Base-by-base conservation (phyloP, 1,284 basidiomycete species). In the Pascua sp. region DNA sequence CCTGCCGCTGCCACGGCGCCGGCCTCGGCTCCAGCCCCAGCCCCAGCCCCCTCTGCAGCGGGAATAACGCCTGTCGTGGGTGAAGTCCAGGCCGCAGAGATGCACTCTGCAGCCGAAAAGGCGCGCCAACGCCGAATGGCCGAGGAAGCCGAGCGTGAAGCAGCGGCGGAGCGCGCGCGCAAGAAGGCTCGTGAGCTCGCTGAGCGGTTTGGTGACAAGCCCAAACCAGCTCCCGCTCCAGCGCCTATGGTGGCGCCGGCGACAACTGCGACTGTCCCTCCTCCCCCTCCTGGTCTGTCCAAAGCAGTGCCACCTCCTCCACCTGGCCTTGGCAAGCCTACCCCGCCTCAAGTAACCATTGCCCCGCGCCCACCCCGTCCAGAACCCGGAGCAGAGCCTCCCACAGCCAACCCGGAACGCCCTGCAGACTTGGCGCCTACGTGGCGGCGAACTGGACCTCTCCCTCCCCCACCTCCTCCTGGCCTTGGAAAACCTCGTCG, bases 41-140 rank as follows among this genome's bases (percentile, higher is more conserved):
- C 24, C 24, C 24, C 24, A 32, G 24, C 24, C 7, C 24, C 24
- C 24, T 32, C 24, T 32, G 24, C 24, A 32, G 24, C 24, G 4
- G 24, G 24, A 32, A 32, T 7, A 32, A 7, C 7, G 24, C 24
- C 24, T 32, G 7, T 49, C 24, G 24, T 65, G 18, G 67, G 56
- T 53, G 86, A 86, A 61, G 81, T 82, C 10, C 85, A 89, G 64
- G 89, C 89, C 65, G 85, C 86, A 44, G 83, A 90, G 49, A 95
- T 97, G 92, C 90, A 92, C 62, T 84, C 80, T 55, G 91, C 91
- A 4, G 93, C 92, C 4, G 91, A 91, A 66, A 84, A 91, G 51
- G 93, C 93, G 1, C 86, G 86, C 51, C 64, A 77, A 55, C 63
- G 80, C 18, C 63, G 91, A 48, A 84, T 91, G 69, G 84, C 88